Conservation (phyloP, 345 rosid genomes). For the Garcia nutans region DNA sequence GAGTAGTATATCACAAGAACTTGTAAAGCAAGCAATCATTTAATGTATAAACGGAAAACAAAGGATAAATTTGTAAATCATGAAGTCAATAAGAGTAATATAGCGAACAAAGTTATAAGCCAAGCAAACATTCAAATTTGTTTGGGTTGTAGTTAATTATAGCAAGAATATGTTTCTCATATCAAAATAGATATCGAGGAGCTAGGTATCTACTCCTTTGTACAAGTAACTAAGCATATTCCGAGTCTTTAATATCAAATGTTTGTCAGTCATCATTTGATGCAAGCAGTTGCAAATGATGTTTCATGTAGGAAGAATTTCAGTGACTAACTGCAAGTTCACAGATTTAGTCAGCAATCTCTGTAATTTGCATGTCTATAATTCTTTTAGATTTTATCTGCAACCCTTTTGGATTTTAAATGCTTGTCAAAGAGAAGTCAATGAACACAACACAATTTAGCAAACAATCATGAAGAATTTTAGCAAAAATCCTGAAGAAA, state of each 20-base stretch:
- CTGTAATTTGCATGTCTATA: background rate
- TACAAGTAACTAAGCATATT: background rate
- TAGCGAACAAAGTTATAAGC: background rate
- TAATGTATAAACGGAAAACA: no score
- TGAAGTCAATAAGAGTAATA: background rate
- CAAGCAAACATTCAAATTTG: background rate
- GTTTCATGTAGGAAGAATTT: background rate
- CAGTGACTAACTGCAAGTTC: background rate
- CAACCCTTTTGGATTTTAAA: background rate
- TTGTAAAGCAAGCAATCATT: no score
- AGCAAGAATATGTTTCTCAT: background rate
- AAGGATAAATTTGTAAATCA: no score
- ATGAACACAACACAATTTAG: background rate
- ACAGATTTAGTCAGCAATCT: background rate
- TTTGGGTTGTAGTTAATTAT: background rate
- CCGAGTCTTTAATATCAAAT: background rate
- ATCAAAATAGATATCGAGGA: background rate
- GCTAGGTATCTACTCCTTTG: no score
- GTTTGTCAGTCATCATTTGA: background rate
- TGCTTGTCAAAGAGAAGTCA: background rate
- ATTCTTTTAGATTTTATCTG: background rate
- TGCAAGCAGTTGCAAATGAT: background rate
- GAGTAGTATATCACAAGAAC: no score
- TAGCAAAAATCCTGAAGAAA: background rate
- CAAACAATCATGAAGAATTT: conserved; percentile 1